Base-by-base conservation (phyloP, 345 rosid genomes). In the Populus davidiana region DNA sequence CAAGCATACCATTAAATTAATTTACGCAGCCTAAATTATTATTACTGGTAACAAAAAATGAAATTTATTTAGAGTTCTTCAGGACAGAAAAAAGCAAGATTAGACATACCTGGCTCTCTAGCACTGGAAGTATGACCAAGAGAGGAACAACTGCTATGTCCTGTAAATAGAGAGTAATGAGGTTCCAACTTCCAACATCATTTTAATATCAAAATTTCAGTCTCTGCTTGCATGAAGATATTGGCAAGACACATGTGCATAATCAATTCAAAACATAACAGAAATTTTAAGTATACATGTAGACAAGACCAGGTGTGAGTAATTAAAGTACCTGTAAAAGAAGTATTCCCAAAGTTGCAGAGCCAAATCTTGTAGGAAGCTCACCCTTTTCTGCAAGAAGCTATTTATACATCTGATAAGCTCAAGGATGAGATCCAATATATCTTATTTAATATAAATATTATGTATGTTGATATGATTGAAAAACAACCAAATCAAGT, bases 311-410 rank as follows among this genome's bases (percentile, higher is more conserved):
- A n/a, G 65, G 61, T 2, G 56, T 7, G 21, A 71, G 80, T 39
- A 73, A 62, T 17, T 74, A 70, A 69, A 71, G 33, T 77, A 95
- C 99, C 99, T 95, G 99, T 75, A 95, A 83, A 72, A 95, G 98
- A 87, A 95, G 98, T 82, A 95, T 91, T 70, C 99, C 99, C 79
- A 95, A 84, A 77, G 99, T 93, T 81, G 99, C 98, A 16, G 99
- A 95, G 77, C 99, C 99, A 87, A 93, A 89, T 84, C 96, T 91
- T 75, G 99, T 95, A 38, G 99, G 97, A 61, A 95, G 97, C 90
- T 95, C 99, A 79, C 99, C 99, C 79, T 86, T 92, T 87, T 95
- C 99, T 87, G 99, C 98, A 84, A 95, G 96, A 81, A 95, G 99
- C 98, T 95, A 86, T 78, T 84, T 31, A 83, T 79, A 81, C 66